These are phyloP conservation scores for Kwoniella heveanensis DNA, from an alignment of 768 basidiomycete genomes.

Conservation along the genomic window DNA sequence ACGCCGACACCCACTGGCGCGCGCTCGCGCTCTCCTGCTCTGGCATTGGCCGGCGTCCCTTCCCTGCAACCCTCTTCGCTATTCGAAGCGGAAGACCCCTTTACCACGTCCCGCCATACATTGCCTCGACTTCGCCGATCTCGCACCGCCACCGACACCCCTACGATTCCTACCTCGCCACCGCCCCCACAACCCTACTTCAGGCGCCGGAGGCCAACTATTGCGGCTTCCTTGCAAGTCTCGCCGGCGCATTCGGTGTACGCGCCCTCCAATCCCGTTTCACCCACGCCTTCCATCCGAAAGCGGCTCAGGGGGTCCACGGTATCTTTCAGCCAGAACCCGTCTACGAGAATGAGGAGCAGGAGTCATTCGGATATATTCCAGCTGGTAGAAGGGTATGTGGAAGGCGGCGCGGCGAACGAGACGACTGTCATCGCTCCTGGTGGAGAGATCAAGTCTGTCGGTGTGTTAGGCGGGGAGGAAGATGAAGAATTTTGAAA, in stretches of 20 bases:
- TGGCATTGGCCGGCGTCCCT: constrained; percentile 9
- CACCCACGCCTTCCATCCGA: constrained; percentile 19
- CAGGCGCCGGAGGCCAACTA: constrained; percentile 11
- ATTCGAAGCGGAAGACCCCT: neutral
- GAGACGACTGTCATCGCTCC: constrained; percentile 51
- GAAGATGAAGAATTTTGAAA: constrained; percentile 12
- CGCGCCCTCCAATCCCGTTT: constrained; percentile 16
- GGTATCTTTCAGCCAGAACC: constrained; percentile 1
- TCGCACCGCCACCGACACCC: neutral
- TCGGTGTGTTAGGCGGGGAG: constrained; percentile 43
- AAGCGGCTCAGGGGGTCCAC: constrained; percentile 2
- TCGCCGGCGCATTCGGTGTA: constrained; percentile 16
- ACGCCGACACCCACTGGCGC: constrained; percentile 17
- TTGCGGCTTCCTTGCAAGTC: constrained; percentile 19
- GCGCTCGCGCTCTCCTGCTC: neutral
- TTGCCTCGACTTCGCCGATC: constrained; percentile 16
- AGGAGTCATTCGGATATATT: constrained; percentile 51
- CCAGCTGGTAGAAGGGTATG: constrained; percentile 50
- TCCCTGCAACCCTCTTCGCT: neutral
- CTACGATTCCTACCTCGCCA: neutral
- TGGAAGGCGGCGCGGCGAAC: constrained; percentile 51
- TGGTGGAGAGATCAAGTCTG: constrained; percentile 42
- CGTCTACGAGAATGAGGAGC: constrained; percentile 31
- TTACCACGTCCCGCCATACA: constrained; percentile 5
- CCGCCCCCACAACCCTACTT: neutral